Evolutionary conservation across 768 basidiomycete species (phyloP), one percentile per base, ranked within the genome.

Genomic region (Dioszegia aurantiaca): DNA sequence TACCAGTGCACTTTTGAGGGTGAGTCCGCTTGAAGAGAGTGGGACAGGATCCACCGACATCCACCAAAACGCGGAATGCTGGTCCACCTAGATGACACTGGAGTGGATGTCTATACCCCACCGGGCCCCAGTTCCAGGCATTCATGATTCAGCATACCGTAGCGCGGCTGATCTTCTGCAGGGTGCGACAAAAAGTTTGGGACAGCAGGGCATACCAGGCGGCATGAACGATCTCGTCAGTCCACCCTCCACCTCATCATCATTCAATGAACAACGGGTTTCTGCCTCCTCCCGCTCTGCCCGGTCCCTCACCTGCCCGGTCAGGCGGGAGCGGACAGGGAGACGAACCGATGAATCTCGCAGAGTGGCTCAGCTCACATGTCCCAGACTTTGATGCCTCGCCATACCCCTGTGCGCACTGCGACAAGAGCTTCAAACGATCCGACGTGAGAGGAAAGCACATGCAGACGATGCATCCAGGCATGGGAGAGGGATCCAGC

Each of bases 381-480:
- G 21, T 54, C 27, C 39, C 48, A 67, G 65, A 70, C 56, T 60
- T 52, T 14, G 69, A 64, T 4, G 62, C 19, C 14, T 65, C 69
- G 3, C 69, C 65, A 5, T 65, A 70, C 42, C 58, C 61, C n/a
- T 70, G 69, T 51, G 61, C 52, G 3, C 55, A 65, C 41, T 70
- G 69, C 62, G 60, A 63, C 44, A 70, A 70, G 55, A 30, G 28
- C 10, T 70, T 70, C 55, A 62, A 57, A 24, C 51, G 69, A 30
- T 67, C 66, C 41, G 69, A 70, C 49, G 69, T 70, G 0, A 51
- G 65, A 14, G 66, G 63, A n/a, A 67, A 67, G 43, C 69, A 70
- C 33, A 58, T 67, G 3, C 31, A 46, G 42, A 65, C 68, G 14
- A 67, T 70, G 65, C 68, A 70, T 58, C 48, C 41, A 2, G 55